Evolutionary conservation across 805 yeast genomes (phyloP), one percentile per base, ranked within the genome.

Genomic region (Saccharomyces paradoxus): DNA sequence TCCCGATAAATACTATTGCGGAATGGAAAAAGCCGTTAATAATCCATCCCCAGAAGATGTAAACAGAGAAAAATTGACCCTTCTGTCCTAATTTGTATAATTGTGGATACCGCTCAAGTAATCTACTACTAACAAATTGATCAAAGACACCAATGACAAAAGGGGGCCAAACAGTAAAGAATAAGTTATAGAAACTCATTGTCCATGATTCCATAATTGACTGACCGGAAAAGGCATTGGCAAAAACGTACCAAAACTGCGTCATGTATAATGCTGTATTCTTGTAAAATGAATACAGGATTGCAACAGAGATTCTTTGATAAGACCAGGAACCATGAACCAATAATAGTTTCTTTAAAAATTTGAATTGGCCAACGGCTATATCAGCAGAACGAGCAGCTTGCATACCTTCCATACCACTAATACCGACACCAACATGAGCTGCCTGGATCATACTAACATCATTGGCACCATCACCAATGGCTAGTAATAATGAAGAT

Each of bases 381-480:
- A 94, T 83, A 76, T 94, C 99, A 0, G 99, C 98, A 69, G 96
- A 86, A 69, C 99, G 81, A 0, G 99, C 97, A 10, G 99, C 99
- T 72, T 94, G 99, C 89, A 91, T 90, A 61, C 99, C 99, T 74
- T 94, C 99, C 92, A 90, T 86, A 60, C 99, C 99, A 71, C 96
- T 88, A 58, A 94, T 95, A 68, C 99, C 99, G 26, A 94, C 96
- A 58, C 99, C 99, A 52, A 94, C 97, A 70, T 94, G 98, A 0
- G 99, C 99, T 14, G 99, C 98, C 71, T 94, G 99, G 60, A 94
- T 94, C 99, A 94, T 94, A 41, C 96, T 86, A 46, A 94, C 99
- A 74, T 94, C 99, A 67, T 94, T 94, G 2, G 99, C 99, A 66
- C 99, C 99, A 72, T 94, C 99, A 48, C 99, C 99, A 66, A 94